phyloP scores from a whole-genome alignment of 2,329 filamentous ascomycete species.

The Microcera coccophila region DNA sequence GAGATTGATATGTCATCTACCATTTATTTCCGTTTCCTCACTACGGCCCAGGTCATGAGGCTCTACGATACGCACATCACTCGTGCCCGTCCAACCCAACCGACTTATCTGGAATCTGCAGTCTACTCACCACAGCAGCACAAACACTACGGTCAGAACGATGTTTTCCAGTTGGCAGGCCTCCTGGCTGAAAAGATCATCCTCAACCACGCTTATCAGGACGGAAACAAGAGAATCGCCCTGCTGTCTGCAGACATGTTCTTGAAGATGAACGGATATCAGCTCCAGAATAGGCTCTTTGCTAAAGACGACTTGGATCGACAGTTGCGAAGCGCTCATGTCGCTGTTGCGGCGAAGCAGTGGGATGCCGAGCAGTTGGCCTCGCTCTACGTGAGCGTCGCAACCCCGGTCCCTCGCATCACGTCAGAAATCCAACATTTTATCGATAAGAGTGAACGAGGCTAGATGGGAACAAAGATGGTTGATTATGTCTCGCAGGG shows the following conservation, averaged over 20 bases:
- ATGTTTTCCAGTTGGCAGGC: background rate
- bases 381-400: background rate
- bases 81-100: background rate
- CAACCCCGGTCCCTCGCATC: background rate
- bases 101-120: background rate
- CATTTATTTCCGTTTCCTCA: background rate
- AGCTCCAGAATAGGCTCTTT: background rate
- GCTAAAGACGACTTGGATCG: background rate
- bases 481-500: no score
- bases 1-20: background rate
- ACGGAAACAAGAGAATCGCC: conserved; percentile 1
- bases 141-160: background rate
- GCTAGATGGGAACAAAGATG: no score
- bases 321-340: background rate
- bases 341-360: background rate
- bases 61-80: background rate
- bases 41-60: background rate
- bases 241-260: conserved; percentile 4
- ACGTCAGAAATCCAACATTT: background rate
- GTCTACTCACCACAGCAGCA: background rate
- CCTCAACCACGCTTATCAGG: conserved; percentile 8
- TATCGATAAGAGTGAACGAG: no score
- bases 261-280: conserved; percentile 2
- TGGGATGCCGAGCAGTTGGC: background rate
- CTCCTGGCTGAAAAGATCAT: conserved; percentile 3